Base-by-base conservation (phyloP, 805 yeast species). In the Saccharomycopsis amapae region DNA sequence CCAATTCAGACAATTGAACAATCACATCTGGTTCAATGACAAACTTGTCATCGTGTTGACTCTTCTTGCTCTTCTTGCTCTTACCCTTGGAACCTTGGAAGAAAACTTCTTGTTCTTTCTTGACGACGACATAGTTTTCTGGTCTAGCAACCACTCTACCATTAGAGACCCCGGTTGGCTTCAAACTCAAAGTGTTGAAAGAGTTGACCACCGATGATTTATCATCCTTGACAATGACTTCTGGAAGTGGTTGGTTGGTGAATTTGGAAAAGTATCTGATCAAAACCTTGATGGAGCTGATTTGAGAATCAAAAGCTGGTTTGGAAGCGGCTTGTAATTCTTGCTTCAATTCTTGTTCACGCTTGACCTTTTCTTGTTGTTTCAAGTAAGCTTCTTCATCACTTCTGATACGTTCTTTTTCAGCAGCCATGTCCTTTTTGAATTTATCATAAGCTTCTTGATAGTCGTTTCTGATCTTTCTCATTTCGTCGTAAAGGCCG, bases 301-400 rank as follows among this genome's bases (percentile, higher is more conserved):
- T 81, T 67, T 93, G 95, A 38, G 67, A 67, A 49, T 81, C 77
- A 67, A 83, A 89, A 23, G 97, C 97, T 24, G 97, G 96, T 56
- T 67, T 66, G 37, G 66, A 64, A 39, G 88, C 88, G 52, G 78
- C 84, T 43, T 78, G 74, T 69, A 85, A 76, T 58, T 77, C 78
- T 59, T 76, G 71, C 56, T 85, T 86, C 46, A 81, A 83, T 57
- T 72, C 78, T 65, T 72, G 73, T 62, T 74, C 68, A 58, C 72
- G 72, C 54, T 67, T 70, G 50, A 70, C 67, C 60, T 72, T 76
- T 54, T 73, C 73, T 55, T 72, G 74, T 34, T 64, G 58, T 53
- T 69, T 58, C 59, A 66, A 68, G 54, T 65, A 58, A 63, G 72
- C 61, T 57, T 68, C 68, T 60, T 75, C 74, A 62, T 73, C 76